Evolutionary conservation across 371 early-diverging fungal genomes (phyloP), one percentile per base, ranked within the genome.

Genomic region (Rhizomucor miehei): DNA sequence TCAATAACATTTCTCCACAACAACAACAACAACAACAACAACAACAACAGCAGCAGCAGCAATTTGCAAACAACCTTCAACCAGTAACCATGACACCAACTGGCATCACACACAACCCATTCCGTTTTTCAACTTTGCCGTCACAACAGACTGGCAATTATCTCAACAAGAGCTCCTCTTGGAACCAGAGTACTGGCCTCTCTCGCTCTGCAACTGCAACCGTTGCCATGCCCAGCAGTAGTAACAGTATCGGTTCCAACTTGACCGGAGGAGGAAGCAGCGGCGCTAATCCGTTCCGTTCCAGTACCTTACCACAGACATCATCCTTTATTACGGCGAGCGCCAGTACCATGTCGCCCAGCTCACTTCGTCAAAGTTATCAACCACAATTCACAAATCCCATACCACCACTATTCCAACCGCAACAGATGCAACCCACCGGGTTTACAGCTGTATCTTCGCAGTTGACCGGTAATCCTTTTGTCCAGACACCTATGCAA

Each of bases 81-180:
- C 11, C 38, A 39, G 10, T 23, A 51, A 37, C 51, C 19, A 13
- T 47, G 39, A 23, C 45, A 36, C 11, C 14, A 19, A 39, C 56
- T 17, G 29, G 29, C 29, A 5, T 8, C 8, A 29, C 29, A 23
- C 51, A 36, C 48, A 63, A 63, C 35, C 64, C 63, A 24, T 63
- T 57, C 57, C 56, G 49, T 3, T 37, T 40, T 12, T 49, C 29
- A 29, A 29, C 29, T 29, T 8, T 29, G 8, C 29, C 8, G 3
- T 8, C 29, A 8, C 29, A 29, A 8, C 29, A 29, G 8, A 29
- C 29, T 8, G 29, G 29, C 8, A 29, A 8, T 29, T 29, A 5
- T 29, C 29, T 29, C 29, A 29, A 48, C 29, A 48, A 25, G n/a
- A 47, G 25, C 23, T 17, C 46, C 5, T 29, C 29, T 8, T 29